Conservation (phyloP, 1,139 yeast genomes). For the Geotrichum reessii region DNA sequence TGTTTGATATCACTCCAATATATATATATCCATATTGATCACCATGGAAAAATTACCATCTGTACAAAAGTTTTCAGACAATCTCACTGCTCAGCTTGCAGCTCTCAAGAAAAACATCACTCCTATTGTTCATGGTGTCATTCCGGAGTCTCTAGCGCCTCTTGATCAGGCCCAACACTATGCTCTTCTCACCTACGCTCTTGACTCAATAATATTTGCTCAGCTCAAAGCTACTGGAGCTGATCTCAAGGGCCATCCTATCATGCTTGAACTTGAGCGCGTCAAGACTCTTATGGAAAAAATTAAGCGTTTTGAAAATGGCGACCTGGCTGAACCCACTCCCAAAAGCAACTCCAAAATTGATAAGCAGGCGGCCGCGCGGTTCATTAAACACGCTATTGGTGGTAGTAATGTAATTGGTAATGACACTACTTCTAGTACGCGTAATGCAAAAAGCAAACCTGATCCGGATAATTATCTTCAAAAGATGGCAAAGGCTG, state of each 20-base stretch:
- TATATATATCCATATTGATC: no score
- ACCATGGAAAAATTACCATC: slow-evolving; percentile 28
- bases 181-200: slow-evolving; percentile 37
- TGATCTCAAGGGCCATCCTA: slow-evolving; percentile 53
- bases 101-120: slow-evolving; percentile 28
- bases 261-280: slow-evolving; percentile 64
- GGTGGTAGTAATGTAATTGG: slow-evolving; percentile 27
- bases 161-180: slow-evolving; percentile 35
- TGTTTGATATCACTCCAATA: no score
- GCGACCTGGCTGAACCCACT: slow-evolving; percentile 12
- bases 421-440: neutral
- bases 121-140: slow-evolving; percentile 28
- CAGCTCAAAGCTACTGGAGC: slow-evolving; percentile 58
- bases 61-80: slow-evolving; percentile 25
- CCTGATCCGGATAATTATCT: slow-evolving; percentile 16
- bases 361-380: slow-evolving; percentile 40
- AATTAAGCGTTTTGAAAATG: slow-evolving; percentile 29
- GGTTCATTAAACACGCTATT: slow-evolving; percentile 45
- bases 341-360: slow-evolving; percentile 13
- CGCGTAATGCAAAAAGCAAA: neutral
- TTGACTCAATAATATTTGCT: slow-evolving; percentile 45
- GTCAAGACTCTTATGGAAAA: slow-evolving; percentile 65
- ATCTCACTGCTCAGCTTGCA: slow-evolving; percentile 30
- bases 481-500: slow-evolving; percentile 15
- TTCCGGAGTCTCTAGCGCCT: slow-evolving; percentile 27